phyloP scores from a whole-genome alignment of 306 rosid species.

The Gynostemma pentaphyllum region DNA sequence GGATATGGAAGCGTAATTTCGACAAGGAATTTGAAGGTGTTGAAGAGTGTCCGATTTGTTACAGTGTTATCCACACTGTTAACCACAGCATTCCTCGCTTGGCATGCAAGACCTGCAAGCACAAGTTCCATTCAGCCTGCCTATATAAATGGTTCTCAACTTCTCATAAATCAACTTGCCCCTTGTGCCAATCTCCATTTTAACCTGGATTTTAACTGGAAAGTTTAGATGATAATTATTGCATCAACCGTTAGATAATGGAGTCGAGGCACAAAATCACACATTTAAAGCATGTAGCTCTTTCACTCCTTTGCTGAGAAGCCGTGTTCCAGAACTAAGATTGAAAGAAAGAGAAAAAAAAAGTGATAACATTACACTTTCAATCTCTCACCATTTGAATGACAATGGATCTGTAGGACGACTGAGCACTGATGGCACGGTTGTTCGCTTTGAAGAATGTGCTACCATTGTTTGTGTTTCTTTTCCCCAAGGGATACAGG shows the following conservation, averaged over 20 bases:
- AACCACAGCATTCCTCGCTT: conserved; percentile 89
- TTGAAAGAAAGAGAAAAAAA: not conserved
- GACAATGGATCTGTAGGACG: not conserved
- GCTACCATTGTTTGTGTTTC: not conserved
- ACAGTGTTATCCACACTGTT: conserved; percentile 88
- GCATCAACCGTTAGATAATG: not conserved
- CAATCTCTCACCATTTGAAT: not conserved
- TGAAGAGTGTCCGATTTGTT: conserved; percentile 96
- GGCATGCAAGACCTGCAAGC: conserved; percentile 96
- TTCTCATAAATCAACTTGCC: conserved; percentile 94
- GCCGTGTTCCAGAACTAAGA: not conserved
- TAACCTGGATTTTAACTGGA: conserved; percentile 16
- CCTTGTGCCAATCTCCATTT: conserved; percentile 90
- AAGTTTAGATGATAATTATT: conserved; percentile 2
- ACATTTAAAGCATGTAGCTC: not conserved
- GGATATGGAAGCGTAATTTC: conserved; percentile 86
- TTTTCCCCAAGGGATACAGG: not conserved
- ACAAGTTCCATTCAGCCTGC: conserved; percentile 93
- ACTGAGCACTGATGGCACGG: not conserved
- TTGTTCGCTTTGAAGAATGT: not conserved
- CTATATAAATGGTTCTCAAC: conserved; percentile 94
- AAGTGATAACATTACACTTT: not conserved
- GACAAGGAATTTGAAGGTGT: conserved; percentile 98
- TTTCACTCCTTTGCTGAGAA: not conserved
- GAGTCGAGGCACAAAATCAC: not conserved